These are phyloP conservation scores for Cicer cuneatum DNA, from an alignment of 306 rosid genomes.

Conservation along the genomic window DNA sequence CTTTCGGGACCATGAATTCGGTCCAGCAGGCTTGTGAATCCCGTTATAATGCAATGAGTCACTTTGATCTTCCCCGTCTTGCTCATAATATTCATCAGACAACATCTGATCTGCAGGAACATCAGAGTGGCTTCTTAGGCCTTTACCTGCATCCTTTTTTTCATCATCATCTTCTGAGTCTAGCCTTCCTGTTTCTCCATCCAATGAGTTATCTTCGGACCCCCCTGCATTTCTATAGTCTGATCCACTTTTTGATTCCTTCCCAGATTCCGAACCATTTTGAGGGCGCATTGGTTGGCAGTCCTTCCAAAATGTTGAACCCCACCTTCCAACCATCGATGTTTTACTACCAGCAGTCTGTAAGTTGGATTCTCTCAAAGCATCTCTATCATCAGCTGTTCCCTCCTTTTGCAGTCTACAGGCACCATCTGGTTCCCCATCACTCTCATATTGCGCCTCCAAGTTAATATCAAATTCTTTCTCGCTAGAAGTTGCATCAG, in stretches of 20 bases:
- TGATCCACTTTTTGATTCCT: constrained; percentile 79
- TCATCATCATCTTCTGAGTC: constrained; percentile 83
- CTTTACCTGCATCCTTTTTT: constrained; percentile 64
- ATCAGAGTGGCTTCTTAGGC: constrained; percentile 71
- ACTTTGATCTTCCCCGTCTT: constrained; percentile 89
- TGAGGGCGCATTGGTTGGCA: constrained; percentile 75
- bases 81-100: constrained; percentile 99
- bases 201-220: constrained; percentile 72
- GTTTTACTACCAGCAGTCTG: constrained; percentile 72
- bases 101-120: constrained; percentile 95
- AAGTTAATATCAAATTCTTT: constrained; percentile 84
- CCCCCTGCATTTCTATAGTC: constrained; percentile 68
- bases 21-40: constrained; percentile 55
- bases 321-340: constrained; percentile 81
- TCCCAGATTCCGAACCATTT: constrained; percentile 82
- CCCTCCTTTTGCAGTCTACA: constrained; percentile 66
- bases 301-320: constrained; percentile 96
- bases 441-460: constrained; percentile 80
- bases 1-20: constrained; percentile 65
- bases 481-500: constrained; percentile 68
- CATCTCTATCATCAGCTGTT: constrained; percentile 57
- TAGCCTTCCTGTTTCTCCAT: constrained; percentile 71
- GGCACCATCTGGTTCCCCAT: constrained; percentile 66
- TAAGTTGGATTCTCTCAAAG: constrained; percentile 57
- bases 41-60: constrained; percentile 68